A percentile compares a stretch with the other conserved stretches of the same genome.
Conservation (phyloP, 768 basidiomycete genomes). For the Strobilomyces dryophilus region DNA sequence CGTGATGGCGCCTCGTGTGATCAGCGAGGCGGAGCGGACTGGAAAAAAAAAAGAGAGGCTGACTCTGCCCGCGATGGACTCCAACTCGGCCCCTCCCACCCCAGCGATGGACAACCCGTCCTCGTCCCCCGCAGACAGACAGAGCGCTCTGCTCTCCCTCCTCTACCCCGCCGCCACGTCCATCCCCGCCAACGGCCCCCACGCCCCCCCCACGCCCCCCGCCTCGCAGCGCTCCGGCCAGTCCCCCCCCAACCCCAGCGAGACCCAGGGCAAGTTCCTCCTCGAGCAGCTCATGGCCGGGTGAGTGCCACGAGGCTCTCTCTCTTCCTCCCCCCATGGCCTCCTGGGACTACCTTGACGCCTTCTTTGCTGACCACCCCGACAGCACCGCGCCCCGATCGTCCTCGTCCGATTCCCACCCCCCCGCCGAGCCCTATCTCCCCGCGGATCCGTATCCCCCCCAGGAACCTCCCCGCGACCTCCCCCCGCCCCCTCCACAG, state of each 20-base stretch:
- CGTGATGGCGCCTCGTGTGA: slow-evolving; percentile 21
- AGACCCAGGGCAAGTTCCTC: slow-evolving; percentile 68
- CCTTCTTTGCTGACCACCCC: slow-evolving; percentile 26
- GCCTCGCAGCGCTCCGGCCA: slow-evolving; percentile 51
- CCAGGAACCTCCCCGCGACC: slow-evolving; percentile 26
- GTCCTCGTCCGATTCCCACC: too few species aligned
- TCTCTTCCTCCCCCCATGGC: slow-evolving; percentile 23
- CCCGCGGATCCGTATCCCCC: slow-evolving; percentile 35
- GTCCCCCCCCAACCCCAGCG: slow-evolving; percentile 51
- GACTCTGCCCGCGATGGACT: slow-evolving; percentile 3
- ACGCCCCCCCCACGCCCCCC: slow-evolving; percentile 74
- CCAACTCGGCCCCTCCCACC: slow-evolving; percentile 41
- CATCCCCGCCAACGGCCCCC: slow-evolving; percentile 23
- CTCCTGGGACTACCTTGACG: slow-evolving; percentile 31
- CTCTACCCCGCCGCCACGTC: slow-evolving; percentile 50
- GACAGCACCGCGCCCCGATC: too few species aligned
- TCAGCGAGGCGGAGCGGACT: slow-evolving; percentile 29
- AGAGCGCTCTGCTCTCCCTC: slow-evolving; percentile 71
- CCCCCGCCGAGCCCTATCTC: slow-evolving; percentile 29
- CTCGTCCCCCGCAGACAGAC: slow-evolving; percentile 52
- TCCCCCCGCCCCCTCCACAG: slow-evolving; percentile 21
- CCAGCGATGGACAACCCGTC: slow-evolving; percentile 31
- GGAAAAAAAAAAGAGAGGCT: neutral
- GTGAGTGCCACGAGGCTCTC: slow-evolving; percentile 43
- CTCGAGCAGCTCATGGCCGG: slow-evolving; percentile 80